These are phyloP conservation scores for Wickerhamiella parazyma DNA, from an alignment of 805 yeast genomes.

Conservation along the genomic window DNA sequence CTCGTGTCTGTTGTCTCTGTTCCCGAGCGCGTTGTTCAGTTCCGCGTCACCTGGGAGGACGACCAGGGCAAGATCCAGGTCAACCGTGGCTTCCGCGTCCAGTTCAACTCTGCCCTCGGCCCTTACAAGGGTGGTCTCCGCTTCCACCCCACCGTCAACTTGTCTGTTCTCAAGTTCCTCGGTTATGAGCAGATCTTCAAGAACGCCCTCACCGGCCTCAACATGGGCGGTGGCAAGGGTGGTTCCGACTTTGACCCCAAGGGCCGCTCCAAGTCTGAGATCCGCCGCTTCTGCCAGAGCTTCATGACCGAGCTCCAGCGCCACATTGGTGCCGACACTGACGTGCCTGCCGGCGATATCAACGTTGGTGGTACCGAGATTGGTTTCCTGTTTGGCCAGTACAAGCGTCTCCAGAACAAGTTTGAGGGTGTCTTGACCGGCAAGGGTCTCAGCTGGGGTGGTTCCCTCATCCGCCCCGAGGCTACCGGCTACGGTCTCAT, in stretches of 20 bases:
- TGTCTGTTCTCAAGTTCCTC: constrained; percentile 86
- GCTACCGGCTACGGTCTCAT: constrained; percentile 98
- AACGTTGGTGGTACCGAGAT: constrained; percentile 96
- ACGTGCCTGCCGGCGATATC: constrained; percentile 99
- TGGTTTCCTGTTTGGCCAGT: constrained; percentile 93
- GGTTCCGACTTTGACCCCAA: constrained; percentile 97
- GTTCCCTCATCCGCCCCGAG: constrained; percentile 96
- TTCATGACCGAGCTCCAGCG: constrained; percentile 93
- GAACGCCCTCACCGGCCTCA: constrained; percentile 92
- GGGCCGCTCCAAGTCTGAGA: constrained; percentile 84
- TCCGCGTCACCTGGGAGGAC: constrained; percentile 97
- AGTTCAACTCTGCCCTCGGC: constrained; percentile 95
- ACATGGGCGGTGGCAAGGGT: constrained; percentile 99
- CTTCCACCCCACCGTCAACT: constrained; percentile 93
- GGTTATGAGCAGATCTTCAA: constrained; percentile 98
- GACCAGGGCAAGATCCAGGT: constrained; percentile 85
- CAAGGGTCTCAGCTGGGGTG: constrained; percentile 97
- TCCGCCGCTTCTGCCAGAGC: constrained; percentile 90
- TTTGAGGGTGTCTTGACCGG: constrained; percentile 98
- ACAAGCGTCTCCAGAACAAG: constrained; percentile 77
- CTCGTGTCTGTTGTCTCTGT: constrained; percentile 81
- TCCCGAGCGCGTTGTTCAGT: constrained; percentile 92
- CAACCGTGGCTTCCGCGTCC: constrained; percentile 96
- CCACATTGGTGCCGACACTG: constrained; percentile 94
- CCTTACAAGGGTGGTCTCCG: constrained; percentile 99